phyloP scores from a whole-genome alignment of 1,139 yeast species.

The Geotrichum phurueaensis region DNA sequence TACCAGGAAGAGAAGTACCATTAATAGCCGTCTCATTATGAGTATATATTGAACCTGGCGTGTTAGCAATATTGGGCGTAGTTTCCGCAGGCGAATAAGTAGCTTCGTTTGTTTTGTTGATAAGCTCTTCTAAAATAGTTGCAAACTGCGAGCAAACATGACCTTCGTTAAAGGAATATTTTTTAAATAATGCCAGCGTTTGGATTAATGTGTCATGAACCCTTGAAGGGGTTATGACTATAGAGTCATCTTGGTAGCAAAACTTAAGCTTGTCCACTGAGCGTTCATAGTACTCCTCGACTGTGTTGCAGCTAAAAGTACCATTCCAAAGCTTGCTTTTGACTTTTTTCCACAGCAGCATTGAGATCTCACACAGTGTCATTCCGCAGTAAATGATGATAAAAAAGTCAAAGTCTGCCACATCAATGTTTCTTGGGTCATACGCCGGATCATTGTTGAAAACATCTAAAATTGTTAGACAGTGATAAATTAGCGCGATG shows the following conservation, averaged over 20 bases:
- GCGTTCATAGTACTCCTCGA: slow-evolving; percentile 15
- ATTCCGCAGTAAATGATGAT: slow-evolving; percentile 15
- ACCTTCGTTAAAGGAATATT: slow-evolving; percentile 12
- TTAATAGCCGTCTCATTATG: neutral
- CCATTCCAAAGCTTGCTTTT: slow-evolving; percentile 13
- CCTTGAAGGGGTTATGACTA: slow-evolving; percentile 9
- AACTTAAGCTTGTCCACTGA: slow-evolving; percentile 10
- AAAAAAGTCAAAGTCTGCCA: slow-evolving; percentile 12
- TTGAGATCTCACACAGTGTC: slow-evolving; percentile 14
- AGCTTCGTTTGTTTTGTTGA: slow-evolving; percentile 9
- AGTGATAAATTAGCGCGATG: slow-evolving; percentile 13
- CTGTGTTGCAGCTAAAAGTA: slow-evolving; percentile 8
- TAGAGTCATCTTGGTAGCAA: slow-evolving; percentile 11
- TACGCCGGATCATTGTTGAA: slow-evolving; percentile 10
- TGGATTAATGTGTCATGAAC: slow-evolving; percentile 3
- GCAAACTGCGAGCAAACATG: slow-evolving; percentile 14
- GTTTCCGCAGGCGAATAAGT: neutral
- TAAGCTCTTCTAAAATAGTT: slow-evolving; percentile 10
- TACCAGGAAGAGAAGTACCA: neutral
- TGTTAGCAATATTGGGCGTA: neutral
- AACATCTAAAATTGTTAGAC: slow-evolving; percentile 8
- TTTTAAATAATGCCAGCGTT: slow-evolving; percentile 1
- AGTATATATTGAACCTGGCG: neutral
- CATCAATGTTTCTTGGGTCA: slow-evolving; percentile 12
- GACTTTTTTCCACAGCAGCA: slow-evolving; percentile 14